Base-by-base conservation (phyloP, 164 flowering plant genomes). In the Protea cynaroides region DNA sequence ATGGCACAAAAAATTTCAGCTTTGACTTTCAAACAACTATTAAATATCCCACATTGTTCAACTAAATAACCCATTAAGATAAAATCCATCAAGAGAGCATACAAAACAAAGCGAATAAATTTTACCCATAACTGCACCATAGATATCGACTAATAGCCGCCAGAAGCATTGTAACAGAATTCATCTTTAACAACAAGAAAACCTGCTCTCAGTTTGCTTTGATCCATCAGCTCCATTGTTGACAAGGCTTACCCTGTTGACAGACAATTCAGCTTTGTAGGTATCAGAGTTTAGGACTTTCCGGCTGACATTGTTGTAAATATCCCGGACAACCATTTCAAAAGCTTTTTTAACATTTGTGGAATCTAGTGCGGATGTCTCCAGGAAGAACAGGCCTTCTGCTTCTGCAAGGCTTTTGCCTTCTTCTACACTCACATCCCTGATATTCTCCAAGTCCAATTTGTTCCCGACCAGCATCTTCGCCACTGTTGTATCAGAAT, bases 401-500 rank as follows among this genome's bases (percentile, higher is more conserved):
- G 66, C 76, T 65, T 80, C 83, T 34, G 83, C 81, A 58, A 80
- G 78, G 61, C 25, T 65, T 58, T 77, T 80, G 22, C 81, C 81
- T 69, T 80, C 83, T 52, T 80, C 81, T 19, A 75, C 65, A 25
- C 72, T 77, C 56, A 80, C 81, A 62, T 71, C 77, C 73, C 83
- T 71, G 54, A 80, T 73, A 52, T 75, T 69, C 36, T 59, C 79
- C 69, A 80, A 57, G 68, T 80, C 83, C 7, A 71, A 63, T 60
- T 80, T 80, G 69, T 80, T 80, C 34, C 81, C 83, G 15, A 80
- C 74, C 62, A 80, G 66, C 74, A 80, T 77, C 68, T 68, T 80
- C 8, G 79, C 77, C 15, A 80, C 67, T 17, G 83, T 80, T 64
- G 83, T 77, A 69, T 80, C 83, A 36, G 76, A 80, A 65, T 80